Evolutionary conservation across 1,139 yeast species (phyloP), one percentile per base, ranked within the genome.

Genomic region (Candida tropicalis): DNA sequence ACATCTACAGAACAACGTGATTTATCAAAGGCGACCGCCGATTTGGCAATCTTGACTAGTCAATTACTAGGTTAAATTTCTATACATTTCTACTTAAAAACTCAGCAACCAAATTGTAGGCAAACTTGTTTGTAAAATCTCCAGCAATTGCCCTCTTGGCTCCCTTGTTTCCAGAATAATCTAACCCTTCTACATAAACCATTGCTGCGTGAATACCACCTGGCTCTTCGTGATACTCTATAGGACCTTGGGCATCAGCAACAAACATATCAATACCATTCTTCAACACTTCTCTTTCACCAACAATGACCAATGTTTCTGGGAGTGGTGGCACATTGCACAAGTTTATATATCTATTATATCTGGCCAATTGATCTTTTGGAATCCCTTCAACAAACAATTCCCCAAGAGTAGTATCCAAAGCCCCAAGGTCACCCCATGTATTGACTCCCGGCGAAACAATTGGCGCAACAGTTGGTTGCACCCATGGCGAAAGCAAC

Each of bases 401-500:
- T 11, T 61, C 65, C 7, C 69, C 69, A 62, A 65, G 52, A 2
- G 44, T 44, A 5, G 61, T 57, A 33, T 57, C 60, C 18, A 43
- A 47, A 3, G 70, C 56, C 2, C 70, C 71, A 47, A 68, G 59
- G 46, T 67, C 72, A 8, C 73, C 73, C n/a, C 48, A 36, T 18
- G 53, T 52, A 45, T 63, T 49, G 11, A 51, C 50, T 11, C 63
- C 66, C 34, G 56, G 57, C 6, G 23, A 6, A 20, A 20, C 23
- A 20, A 20, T 20, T 9, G 62, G 62, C 6, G 41, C 38, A 7
- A 50, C 46, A 16, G 50, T 44, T 16, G 55, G 55, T 27, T 52
- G 47, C 15, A 66, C 60, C 80, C 81, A 75, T 3, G 80, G 80
- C 15, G 77, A 70, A 5, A 70, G 52, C 31, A 73, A 57, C 2